Conservation (phyloP, 176 grass and related monocot genomes). For the Coix lacrymajobi region DNA sequence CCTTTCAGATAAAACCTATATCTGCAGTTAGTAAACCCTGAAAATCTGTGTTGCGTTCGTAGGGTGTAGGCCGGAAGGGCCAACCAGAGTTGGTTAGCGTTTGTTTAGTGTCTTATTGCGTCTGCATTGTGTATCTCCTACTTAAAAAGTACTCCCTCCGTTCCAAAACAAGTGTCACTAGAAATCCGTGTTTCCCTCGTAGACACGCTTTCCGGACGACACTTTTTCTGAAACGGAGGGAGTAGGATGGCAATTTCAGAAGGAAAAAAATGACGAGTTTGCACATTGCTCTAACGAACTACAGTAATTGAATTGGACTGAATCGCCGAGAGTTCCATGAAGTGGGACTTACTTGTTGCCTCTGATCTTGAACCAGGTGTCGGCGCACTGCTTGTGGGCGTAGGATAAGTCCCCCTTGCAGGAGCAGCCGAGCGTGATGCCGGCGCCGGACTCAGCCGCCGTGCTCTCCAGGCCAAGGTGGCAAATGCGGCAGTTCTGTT, state of each 20-base stretch:
- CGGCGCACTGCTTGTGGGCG: conserved; percentile 87
- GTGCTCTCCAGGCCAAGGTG: conserved; percentile 77
- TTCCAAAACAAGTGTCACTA: no score
- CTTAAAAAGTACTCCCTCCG: no score
- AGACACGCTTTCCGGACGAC: no score
- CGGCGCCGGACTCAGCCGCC: conserved; percentile 45
- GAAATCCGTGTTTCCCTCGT: no score
- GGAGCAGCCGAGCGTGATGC: conserved; percentile 87
- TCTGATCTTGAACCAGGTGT: conserved; percentile 93
- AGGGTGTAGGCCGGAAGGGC: not conserved
- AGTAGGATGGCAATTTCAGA: not conserved
- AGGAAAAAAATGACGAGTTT: not conserved
- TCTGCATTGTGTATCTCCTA: not conserved
- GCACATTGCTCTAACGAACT: not conserved
- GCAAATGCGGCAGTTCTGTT: conserved; percentile 92
- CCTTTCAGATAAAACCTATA: conserved; percentile 32
- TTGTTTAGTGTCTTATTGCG: not conserved
- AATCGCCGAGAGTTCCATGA: not conserved
- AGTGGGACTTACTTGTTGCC: conserved; percentile 72
- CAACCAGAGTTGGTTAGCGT: not conserved
- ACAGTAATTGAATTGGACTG: not conserved
- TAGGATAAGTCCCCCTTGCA: conserved; percentile 94
- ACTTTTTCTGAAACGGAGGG: no score
- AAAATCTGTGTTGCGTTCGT: not conserved
- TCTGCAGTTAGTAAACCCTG: conserved; percentile 10